Evolutionary conservation across 2,329 filamentous ascomycete genomes (phyloP).

Genomic region (Berkeleyomyces basicola): DNA sequence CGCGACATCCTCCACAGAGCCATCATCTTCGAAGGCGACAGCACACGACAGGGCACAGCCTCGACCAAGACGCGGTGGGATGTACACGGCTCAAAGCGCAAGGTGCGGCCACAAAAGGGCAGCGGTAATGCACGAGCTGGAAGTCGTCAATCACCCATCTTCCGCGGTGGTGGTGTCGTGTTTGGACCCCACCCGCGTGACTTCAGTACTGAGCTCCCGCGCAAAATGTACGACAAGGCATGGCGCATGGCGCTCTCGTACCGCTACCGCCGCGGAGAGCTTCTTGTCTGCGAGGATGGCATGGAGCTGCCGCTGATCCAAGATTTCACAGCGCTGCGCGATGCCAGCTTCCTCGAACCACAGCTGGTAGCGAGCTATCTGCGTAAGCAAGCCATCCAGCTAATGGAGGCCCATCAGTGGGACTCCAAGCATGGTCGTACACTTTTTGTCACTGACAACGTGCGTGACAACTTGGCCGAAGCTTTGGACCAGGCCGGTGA

Average conservation of each 20-base stretch:
- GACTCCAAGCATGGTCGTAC: slow-evolving; percentile 51
- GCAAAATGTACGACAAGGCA: slow-evolving; percentile 87
- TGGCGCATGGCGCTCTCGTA: slow-evolving; percentile 91
- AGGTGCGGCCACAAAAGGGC: slow-evolving; percentile 78
- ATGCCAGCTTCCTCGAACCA: slow-evolving; percentile 17
- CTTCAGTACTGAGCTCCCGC: slow-evolving; percentile 67
- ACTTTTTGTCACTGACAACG: slow-evolving; percentile 52
- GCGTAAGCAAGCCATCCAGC: slow-evolving; percentile 44
- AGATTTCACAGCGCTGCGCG: slow-evolving; percentile 29
- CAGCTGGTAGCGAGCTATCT: slow-evolving; percentile 37
- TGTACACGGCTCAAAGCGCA: slow-evolving; percentile 66
- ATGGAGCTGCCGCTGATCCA: slow-evolving; percentile 47
- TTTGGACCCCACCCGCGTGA: slow-evolving; percentile 87
- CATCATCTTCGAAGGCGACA: slow-evolving; percentile 82
- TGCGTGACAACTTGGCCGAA: slow-evolving; percentile 45
- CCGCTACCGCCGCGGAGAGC: slow-evolving; percentile 71
- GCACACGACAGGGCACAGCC: slow-evolving; percentile 72
- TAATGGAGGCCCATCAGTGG: slow-evolving; percentile 57
- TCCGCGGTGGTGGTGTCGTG: slow-evolving; percentile 70
- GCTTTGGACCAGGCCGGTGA: slow-evolving; percentile 47
- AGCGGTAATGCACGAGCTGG: slow-evolving; percentile 65
- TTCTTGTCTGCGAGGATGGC: slow-evolving; percentile 68
- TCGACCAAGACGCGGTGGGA: slow-evolving; percentile 67
- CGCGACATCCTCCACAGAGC: slow-evolving; percentile 87
- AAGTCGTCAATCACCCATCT: slow-evolving; percentile 63